Conservation (phyloP, 192 early-diverging fungal genomes). For the Coemansia sp. region DNA sequence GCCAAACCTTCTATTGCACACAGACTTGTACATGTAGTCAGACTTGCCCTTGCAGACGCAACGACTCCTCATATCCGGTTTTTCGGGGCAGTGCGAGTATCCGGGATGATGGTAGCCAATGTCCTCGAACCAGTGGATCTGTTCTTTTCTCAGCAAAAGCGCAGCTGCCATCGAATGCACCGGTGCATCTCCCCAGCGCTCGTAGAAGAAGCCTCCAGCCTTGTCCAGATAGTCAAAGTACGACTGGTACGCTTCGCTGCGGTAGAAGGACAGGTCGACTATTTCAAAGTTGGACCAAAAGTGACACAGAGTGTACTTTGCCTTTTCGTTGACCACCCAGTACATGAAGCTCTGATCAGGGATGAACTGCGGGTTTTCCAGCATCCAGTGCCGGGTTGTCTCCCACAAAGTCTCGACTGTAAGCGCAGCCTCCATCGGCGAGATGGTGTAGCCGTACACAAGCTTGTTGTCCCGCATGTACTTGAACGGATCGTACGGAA, state of each 20-base stretch:
- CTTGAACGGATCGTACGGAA: slow-evolving; percentile 59
- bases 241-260: slow-evolving; percentile 64
- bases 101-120: slow-evolving; percentile 66
- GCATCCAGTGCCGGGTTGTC: slow-evolving; percentile 55
- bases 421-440: slow-evolving; percentile 54
- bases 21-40: slow-evolving; percentile 30
- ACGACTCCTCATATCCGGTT: slow-evolving; percentile 37
- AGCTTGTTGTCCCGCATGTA: slow-evolving; percentile 59
- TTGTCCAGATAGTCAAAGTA: slow-evolving; percentile 73
- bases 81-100: slow-evolving; percentile 67
- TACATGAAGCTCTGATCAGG: slow-evolving; percentile 57
- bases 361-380: slow-evolving; percentile 55
- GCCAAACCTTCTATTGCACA: slow-evolving; percentile 33
- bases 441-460: slow-evolving; percentile 56
- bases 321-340: slow-evolving; percentile 52
- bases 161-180: slow-evolving; percentile 69
- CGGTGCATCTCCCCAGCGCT: slow-evolving; percentile 68
- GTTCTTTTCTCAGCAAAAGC: slow-evolving; percentile 61
- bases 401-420: slow-evolving; percentile 59
- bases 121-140: slow-evolving; percentile 75
- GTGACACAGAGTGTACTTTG: slow-evolving; percentile 63
- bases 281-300: slow-evolving; percentile 87
- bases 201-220: slow-evolving; percentile 85
- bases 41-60: slow-evolving; percentile 23
- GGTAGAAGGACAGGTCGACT: slow-evolving; percentile 68